These are phyloP conservation scores for Scutellaria barbata DNA, from an alignment of 257 asterid genomes.

Conservation along the genomic window DNA sequence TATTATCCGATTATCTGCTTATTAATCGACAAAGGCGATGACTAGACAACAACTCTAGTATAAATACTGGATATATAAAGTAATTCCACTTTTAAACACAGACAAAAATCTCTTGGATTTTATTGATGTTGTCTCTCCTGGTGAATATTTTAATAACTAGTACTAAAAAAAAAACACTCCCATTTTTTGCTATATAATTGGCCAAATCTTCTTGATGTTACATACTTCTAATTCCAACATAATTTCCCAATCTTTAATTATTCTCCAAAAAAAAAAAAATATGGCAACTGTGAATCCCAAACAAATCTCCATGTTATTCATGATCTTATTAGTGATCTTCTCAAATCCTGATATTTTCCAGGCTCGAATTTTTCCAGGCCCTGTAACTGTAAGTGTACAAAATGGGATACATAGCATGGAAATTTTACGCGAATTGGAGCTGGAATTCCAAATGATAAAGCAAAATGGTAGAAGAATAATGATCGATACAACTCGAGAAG, in stretches of 20 bases:
- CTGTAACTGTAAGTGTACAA: slow-evolving; percentile 24
- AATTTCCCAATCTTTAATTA: not conserved
- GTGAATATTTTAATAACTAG: slow-evolving; percentile 3
- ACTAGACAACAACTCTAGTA: slow-evolving; percentile 41
- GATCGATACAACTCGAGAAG: slow-evolving; percentile 38
- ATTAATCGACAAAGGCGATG: slow-evolving; percentile 27
- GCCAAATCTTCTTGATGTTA: slow-evolving; percentile 23
- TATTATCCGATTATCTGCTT: slow-evolving; percentile 5
- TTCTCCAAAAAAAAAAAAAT: slow-evolving; percentile 24
- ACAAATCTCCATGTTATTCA: slow-evolving; percentile 19
- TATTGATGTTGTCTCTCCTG: not conserved
- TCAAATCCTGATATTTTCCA: slow-evolving; percentile 30
- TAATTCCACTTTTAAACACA: slow-evolving; percentile 27
- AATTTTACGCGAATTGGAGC: slow-evolving; percentile 37
- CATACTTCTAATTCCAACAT: not conserved
- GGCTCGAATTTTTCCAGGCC: slow-evolving; percentile 40
- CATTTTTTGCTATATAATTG: slow-evolving; percentile 38
- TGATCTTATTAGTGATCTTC: slow-evolving; percentile 37
- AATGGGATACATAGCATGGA: slow-evolving; percentile 36
- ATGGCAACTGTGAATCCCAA: slow-evolving; percentile 43
- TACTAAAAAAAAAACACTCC: not conserved
- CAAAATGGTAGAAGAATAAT: slow-evolving; percentile 12
- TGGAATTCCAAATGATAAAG: slow-evolving; percentile 32
- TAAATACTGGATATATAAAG: slow-evolving; percentile 28
- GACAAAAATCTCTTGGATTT: slow-evolving; percentile 24